A percentile compares a stretch with the other conserved stretches of the same genome.
phyloP scores from a whole-genome alignment of 1,139 yeast species.

The Pichia sp. region DNA sequence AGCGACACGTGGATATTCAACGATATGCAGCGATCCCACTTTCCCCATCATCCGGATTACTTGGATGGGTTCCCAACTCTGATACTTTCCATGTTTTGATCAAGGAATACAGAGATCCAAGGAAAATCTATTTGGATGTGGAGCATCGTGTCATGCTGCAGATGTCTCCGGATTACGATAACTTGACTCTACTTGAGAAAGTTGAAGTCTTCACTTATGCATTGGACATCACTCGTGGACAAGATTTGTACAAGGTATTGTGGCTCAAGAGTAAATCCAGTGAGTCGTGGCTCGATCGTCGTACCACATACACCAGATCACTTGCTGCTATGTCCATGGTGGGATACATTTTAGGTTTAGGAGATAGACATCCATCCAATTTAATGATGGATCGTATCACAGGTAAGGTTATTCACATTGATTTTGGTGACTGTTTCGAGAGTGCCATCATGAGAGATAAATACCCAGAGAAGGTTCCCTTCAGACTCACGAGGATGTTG shows the following conservation, averaged over 20 bases:
- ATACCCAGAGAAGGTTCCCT: conserved; percentile 97
- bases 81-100: conserved; percentile 95
- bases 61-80: conserved; percentile 97
- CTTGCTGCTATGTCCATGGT: conserved; percentile 99
- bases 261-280: conserved; percentile 96
- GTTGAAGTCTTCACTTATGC: conserved; percentile 97
- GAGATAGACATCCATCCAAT: conserved; percentile 97
- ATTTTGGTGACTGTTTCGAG: conserved; percentile 98
- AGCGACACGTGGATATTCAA: conserved; percentile 90
- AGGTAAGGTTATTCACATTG: conserved; percentile 95
- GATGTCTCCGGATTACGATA: conserved; percentile 98
- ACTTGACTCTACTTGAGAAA: conserved; percentile 78
- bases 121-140: conserved; percentile 82
- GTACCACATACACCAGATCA: conserved; percentile 93
- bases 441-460: conserved; percentile 95
- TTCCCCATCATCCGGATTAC: conserved; percentile 92
- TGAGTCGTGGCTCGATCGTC: conserved; percentile 95
- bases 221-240: conserved; percentile 91
- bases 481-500: conserved; percentile 92
- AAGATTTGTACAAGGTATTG: conserved; percentile 87
- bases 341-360: conserved; percentile 91
- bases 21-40: conserved; percentile 89
- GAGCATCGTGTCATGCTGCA: conserved; percentile 95
- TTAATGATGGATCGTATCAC: conserved; percentile 91
- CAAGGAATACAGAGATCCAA: conserved; percentile 84